Percentiles rank a stretch among this genome's conserved stretches.
phyloP scores from a whole-genome alignment of 1,139 yeast species.

The Williopsis jadinii region DNA sequence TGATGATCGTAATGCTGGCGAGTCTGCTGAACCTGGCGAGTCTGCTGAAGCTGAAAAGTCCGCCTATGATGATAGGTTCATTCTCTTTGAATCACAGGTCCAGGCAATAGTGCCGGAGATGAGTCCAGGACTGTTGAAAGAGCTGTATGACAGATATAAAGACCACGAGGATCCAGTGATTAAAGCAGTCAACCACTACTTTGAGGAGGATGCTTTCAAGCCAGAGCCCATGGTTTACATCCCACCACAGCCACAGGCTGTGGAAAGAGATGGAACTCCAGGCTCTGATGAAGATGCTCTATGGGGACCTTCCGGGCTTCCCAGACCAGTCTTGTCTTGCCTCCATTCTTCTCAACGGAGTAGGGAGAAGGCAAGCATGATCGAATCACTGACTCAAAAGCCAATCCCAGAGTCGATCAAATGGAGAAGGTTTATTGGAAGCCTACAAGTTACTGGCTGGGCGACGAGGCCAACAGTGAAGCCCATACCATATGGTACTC shows the following conservation, averaged over 20 bases:
- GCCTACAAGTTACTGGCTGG: constrained; percentile 70
- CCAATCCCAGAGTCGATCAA: constrained; percentile 1
- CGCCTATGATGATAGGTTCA: constrained; percentile 9
- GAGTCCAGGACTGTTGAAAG: constrained; percentile 4
- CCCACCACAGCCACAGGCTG: not conserved
- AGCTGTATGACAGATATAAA: constrained; percentile 8
- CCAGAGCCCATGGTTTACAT: not conserved
- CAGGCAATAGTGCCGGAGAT: constrained; percentile 20
- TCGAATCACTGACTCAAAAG: not conserved
- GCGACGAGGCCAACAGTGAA: constrained; percentile 69
- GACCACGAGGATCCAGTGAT: constrained; percentile 11
- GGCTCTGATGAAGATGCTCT: too few relatives aligned
- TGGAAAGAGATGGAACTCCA: not conserved
- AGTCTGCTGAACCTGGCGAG: constrained; percentile 7
- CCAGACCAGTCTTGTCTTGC: not conserved
- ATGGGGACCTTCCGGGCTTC: not conserved
- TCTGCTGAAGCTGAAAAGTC: not conserved
- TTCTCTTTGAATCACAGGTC: constrained; percentile 20
- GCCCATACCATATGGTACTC: constrained; percentile 45
- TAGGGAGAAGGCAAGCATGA: not conserved
- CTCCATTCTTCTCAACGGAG: not conserved
- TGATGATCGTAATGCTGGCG: constrained; percentile 1
- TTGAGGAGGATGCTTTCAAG: constrained; percentile 1
- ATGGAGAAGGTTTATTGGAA: constrained; percentile 55
- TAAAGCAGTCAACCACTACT: constrained; percentile 18